A percentile compares a stretch with the other conserved stretches of the same genome.
Evolutionary conservation across 139 green algal species (phyloP).

Genomic region (Gonium pectorale): DNA sequence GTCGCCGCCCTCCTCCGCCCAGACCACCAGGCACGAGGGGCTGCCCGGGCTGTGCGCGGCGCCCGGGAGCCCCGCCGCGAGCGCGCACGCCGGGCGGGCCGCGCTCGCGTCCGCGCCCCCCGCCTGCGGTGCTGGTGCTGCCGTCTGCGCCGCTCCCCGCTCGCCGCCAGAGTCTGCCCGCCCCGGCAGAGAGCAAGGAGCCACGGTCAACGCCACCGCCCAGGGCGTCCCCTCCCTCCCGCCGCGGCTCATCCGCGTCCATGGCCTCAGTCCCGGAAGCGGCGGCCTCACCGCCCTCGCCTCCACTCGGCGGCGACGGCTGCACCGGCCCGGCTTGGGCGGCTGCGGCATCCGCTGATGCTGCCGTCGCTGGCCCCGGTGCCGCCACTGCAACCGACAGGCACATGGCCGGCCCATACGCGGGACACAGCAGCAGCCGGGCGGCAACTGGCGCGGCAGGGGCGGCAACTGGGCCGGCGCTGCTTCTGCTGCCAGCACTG

Average conservation of each 20-base stretch:
- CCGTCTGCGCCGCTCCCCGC: not conserved
- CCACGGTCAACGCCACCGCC: not conserved
- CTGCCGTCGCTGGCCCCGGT: not conserved
- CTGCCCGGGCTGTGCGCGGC: not conserved
- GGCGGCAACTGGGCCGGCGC: not conserved
- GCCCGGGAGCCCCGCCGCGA: not conserved
- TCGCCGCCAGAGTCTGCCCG: too few species aligned
- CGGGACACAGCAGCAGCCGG: constrained; percentile 28
- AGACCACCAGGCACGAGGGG: constrained; percentile 11
- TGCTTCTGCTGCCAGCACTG: not conserved
- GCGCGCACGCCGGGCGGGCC: not conserved
- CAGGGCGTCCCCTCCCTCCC: not conserved
- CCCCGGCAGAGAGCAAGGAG: not conserved
- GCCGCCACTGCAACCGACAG: not conserved
- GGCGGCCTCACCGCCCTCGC: not conserved
- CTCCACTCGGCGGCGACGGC: not conserved
- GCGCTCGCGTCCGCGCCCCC: not conserved
- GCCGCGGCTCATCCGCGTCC: not conserved
- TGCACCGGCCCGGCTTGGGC: not conserved
- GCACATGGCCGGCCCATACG: constrained; percentile 1
- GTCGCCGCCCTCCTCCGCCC: constrained; percentile 34
- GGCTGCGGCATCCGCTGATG: not conserved
- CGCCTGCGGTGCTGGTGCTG: not conserved
- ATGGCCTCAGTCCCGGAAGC: not conserved
- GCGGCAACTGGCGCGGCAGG: not conserved